Evolutionary conservation across 164 flowering plant species (phyloP).

Genomic region (Tetrastigma voinierianum): DNA sequence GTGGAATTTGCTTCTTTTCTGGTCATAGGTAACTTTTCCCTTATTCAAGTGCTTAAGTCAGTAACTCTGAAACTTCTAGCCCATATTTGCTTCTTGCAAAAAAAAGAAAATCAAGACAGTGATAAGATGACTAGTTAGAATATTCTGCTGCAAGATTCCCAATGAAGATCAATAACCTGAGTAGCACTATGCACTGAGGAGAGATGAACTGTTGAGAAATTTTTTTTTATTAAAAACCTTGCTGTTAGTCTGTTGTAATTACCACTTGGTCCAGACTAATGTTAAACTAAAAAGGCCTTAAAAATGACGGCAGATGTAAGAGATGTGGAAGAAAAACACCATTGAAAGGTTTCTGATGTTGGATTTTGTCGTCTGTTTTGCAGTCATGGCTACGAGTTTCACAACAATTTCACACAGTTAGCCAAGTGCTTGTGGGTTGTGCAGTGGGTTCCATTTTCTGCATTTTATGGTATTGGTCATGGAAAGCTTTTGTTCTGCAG

Average conservation of each 20-base stretch:
- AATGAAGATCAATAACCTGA: too few species aligned
- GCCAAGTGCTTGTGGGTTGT: slow-evolving; percentile 84
- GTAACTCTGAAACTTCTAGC: too few species aligned
- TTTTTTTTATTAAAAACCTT: too few species aligned
- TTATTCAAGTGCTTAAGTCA: too few species aligned
- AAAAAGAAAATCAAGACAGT: too few species aligned
- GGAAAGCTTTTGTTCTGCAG: slow-evolving; percentile 51
- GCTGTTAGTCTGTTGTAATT: too few species aligned
- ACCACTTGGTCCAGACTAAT: too few species aligned
- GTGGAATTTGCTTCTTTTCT: too few species aligned
- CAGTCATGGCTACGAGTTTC: slow-evolving; percentile 95
- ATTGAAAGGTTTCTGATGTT: slow-evolving; percentile 1
- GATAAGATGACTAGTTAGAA: too few species aligned
- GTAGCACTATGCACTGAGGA: neutral
- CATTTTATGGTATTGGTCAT: slow-evolving; percentile 62
- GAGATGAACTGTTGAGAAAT: neutral
- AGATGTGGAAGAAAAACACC: neutral
- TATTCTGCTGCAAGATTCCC: too few species aligned
- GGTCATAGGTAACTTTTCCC: too few species aligned
- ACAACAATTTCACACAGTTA: slow-evolving; percentile 62
- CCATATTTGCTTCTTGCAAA: too few species aligned
- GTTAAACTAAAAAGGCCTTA: neutral
- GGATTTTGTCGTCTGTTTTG: slow-evolving; percentile 14
- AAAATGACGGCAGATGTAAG: neutral
- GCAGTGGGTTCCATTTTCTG: slow-evolving; percentile 54